Conservation (phyloP, 441 rosid species). For the Gossypium gossypioides region DNA sequence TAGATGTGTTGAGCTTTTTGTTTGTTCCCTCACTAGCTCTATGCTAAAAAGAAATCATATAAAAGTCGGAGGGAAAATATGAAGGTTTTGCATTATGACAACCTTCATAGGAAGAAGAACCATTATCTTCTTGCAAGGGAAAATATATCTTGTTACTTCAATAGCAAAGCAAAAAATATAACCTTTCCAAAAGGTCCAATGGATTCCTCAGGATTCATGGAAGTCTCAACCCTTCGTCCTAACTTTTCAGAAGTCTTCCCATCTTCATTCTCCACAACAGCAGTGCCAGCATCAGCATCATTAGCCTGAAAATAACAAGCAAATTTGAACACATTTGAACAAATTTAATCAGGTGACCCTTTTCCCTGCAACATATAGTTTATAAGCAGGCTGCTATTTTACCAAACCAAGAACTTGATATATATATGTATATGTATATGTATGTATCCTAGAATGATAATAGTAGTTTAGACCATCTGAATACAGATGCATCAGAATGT, state of each 20-base stretch:
- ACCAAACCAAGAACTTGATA: neutral
- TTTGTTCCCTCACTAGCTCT: too few relatives aligned
- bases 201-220: slow-evolving; percentile 30
- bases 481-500: neutral
- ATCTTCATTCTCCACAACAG: slow-evolving; percentile 17
- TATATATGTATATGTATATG: too few relatives aligned
- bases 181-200: slow-evolving; percentile 57
- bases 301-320: slow-evolving; percentile 21
- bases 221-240: slow-evolving; percentile 22
- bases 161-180: neutral
- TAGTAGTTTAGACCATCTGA: neutral
- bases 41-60: neutral
- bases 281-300: slow-evolving; percentile 6
- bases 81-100: neutral
- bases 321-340: neutral
- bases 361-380: neutral
- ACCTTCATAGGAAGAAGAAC: neutral
- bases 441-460: neutral
- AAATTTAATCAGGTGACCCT: too few relatives aligned
- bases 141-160: neutral
- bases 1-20: too few relatives aligned
- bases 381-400: neutral
- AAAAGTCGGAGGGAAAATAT: neutral
- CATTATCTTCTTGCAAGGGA: neutral
- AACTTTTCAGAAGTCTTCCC: slow-evolving; percentile 22